Evolutionary conservation across 139 green algal species (phyloP).

Genomic region (Spirogloea muscicola): DNA sequence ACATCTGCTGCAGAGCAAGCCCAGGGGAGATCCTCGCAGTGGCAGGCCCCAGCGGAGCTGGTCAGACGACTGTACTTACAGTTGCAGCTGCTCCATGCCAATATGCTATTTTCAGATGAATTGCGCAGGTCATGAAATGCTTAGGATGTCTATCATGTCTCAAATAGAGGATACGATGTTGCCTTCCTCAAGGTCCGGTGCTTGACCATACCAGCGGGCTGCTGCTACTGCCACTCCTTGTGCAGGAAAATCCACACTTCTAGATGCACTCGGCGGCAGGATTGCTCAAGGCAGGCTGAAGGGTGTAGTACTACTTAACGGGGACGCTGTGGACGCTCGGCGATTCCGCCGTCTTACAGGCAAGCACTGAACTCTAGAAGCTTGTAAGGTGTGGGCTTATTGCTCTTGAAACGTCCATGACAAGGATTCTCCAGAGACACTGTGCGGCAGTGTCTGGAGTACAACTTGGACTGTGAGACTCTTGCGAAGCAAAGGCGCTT

Average conservation of each 20-base stretch:
- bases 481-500: not conserved
- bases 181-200: too few species aligned
- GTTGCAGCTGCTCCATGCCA: too few species aligned
- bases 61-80: too few species aligned
- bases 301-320: conserved; percentile 38
- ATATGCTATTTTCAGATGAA: too few species aligned
- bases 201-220: too few species aligned
- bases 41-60: too few species aligned
- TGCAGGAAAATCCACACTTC: conserved; percentile 47
- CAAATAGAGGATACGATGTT: too few species aligned
- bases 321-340: conserved; percentile 6
- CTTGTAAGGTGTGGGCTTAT: not conserved
- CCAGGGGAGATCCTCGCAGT: too few species aligned
- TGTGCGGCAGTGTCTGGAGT: conserved; percentile 4
- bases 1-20: too few species aligned
- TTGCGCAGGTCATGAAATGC: too few species aligned
- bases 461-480: not conserved
- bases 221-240: too few species aligned
- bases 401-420: not conserved
- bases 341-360: conserved; percentile 20
- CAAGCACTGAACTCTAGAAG: not conserved
- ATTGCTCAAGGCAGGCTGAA: conserved; percentile 11
- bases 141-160: too few species aligned
- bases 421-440: not conserved
- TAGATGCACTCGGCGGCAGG: conserved; percentile 47